Conservation (phyloP, 2,329 filamentous ascomycete genomes). For the Pseudogymnoascus sp. region DNA sequence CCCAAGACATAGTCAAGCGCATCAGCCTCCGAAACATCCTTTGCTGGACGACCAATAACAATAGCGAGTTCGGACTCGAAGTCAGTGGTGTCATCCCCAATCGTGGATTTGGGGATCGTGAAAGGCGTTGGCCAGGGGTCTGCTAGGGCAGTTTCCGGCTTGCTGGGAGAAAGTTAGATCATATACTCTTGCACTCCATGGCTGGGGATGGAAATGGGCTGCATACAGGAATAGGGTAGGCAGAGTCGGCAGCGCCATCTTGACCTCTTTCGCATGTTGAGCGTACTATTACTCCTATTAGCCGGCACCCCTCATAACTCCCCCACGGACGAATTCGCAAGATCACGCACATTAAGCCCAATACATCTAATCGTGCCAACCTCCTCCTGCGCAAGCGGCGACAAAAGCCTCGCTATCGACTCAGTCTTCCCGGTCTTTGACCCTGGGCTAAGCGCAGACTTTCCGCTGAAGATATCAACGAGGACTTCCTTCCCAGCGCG, state of each 20-base stretch:
- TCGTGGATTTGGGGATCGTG: conserved; percentile 37
- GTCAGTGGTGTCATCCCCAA: conserved; percentile 36
- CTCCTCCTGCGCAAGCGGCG: conserved; percentile 35
- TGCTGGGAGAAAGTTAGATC: conserved; percentile 9
- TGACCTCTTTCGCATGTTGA: conserved; percentile 37
- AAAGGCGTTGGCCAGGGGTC: conserved; percentile 28
- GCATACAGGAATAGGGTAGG: conserved; percentile 30
- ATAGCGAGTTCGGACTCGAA: conserved; percentile 43
- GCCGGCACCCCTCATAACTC: background rate
- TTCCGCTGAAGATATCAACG: conserved; percentile 48
- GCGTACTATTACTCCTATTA: conserved; percentile 29
- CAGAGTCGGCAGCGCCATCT: conserved; percentile 34
- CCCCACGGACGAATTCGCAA: background rate
- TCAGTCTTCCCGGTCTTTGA: conserved; percentile 39
- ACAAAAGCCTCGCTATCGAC: conserved; percentile 34
- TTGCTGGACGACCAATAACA: conserved; percentile 38
- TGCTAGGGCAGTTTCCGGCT: conserved; percentile 8
- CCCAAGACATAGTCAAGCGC: conserved; percentile 44
- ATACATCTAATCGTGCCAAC: conserved; percentile 41
- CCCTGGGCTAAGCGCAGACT: conserved; percentile 47
- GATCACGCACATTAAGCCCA: conserved; percentile 37
- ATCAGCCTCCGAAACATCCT: conserved; percentile 38
- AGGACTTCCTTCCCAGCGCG: conserved; percentile 46
- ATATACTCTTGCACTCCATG: background rate
- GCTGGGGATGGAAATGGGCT: background rate